phyloP scores from a whole-genome alignment of 345 rosid genomes.

The Aquilaria malaccensis region DNA sequence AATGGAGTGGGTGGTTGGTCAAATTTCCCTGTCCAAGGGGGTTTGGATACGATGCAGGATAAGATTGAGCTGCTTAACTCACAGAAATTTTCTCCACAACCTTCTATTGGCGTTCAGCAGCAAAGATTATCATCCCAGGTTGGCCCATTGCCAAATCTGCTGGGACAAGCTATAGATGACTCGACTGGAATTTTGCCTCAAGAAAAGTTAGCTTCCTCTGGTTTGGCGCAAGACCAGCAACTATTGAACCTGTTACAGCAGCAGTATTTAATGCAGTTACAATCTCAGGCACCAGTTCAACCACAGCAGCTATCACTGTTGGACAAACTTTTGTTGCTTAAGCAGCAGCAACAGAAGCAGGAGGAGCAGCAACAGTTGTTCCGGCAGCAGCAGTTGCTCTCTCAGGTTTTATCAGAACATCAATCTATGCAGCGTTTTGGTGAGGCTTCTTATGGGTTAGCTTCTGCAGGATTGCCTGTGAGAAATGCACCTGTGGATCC shows the following conservation, averaged over 20 bases:
- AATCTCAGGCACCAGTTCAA: slow-evolving; percentile 51
- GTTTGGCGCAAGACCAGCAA: slow-evolving; percentile 69
- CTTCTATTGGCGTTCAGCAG: slow-evolving; percentile 64
- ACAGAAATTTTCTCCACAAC: slow-evolving; percentile 49
- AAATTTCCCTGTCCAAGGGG: slow-evolving; percentile 42
- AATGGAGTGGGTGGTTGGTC: slow-evolving; percentile 54
- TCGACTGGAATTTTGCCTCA: slow-evolving; percentile 39
- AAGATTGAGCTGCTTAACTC: slow-evolving; percentile 49
- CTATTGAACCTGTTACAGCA: slow-evolving; percentile 70
- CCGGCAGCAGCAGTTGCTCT: slow-evolving; percentile 70
- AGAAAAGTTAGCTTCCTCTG: slow-evolving; percentile 47
- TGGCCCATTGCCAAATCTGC: slow-evolving; percentile 49
- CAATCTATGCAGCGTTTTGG: slow-evolving; percentile 43
- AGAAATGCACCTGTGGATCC: slow-evolving; percentile 49
- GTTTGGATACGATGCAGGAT: slow-evolving; percentile 49
- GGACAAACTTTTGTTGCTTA: slow-evolving; percentile 61
- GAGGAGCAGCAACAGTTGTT: slow-evolving; percentile 82
- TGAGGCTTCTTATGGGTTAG: slow-evolving; percentile 54
- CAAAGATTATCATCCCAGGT: slow-evolving; percentile 50
- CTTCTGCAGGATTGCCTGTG: slow-evolving; percentile 35
- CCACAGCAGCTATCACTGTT: slow-evolving; percentile 61
- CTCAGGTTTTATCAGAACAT: slow-evolving; percentile 68
- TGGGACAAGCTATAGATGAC: slow-evolving; percentile 61
- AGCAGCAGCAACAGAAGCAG: slow-evolving; percentile 78
- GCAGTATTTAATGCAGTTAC: slow-evolving; percentile 65